Evolutionary conservation across 1,284 basidiomycete species (phyloP).

Genomic region (Boletellus deceptivus): DNA sequence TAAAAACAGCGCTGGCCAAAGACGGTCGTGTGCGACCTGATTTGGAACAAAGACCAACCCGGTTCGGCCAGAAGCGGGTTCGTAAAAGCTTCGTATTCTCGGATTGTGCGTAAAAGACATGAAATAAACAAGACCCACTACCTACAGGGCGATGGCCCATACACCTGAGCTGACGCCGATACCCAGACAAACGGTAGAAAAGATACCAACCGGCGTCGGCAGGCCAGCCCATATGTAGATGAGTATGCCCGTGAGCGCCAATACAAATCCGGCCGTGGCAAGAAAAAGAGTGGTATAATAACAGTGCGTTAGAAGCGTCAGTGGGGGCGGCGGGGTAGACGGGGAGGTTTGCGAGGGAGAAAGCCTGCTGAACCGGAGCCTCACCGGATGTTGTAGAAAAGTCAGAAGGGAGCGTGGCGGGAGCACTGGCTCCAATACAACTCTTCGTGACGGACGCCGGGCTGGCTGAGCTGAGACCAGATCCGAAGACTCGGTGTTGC

Average conservation of each 20-base stretch:
- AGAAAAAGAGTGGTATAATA: conserved; percentile 27
- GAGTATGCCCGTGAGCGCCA: conserved; percentile 28
- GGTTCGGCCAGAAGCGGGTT: neutral
- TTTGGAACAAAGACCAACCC: neutral
- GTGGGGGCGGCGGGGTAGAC: conserved; percentile 10
- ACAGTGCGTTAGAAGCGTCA: conserved; percentile 24
- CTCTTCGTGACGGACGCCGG: conserved; percentile 9
- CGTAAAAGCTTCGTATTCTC: neutral
- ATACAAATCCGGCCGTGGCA: conserved; percentile 23
- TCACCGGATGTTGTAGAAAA: conserved; percentile 1
- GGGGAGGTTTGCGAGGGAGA: neutral
- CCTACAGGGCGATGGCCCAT: conserved; percentile 25
- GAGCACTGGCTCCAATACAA: conserved; percentile 21
- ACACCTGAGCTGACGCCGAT: conserved; percentile 17
- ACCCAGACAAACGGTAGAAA: conserved; percentile 26
- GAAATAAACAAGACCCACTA: conserved; percentile 1
- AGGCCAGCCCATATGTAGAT: conserved; percentile 25
- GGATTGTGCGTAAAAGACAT: neutral
- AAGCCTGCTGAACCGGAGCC: conserved; percentile 1
- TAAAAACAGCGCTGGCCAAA: neutral
- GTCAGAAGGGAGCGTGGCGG: conserved; percentile 1
- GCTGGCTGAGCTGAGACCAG: conserved; percentile 6
- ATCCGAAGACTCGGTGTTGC: neutral
- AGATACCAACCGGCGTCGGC: conserved; percentile 25
- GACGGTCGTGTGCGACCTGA: neutral